These are phyloP conservation scores for Hygrophoropsis aurantiaca DNA, from an alignment of 768 basidiomycete species.

Conservation along the genomic window DNA sequence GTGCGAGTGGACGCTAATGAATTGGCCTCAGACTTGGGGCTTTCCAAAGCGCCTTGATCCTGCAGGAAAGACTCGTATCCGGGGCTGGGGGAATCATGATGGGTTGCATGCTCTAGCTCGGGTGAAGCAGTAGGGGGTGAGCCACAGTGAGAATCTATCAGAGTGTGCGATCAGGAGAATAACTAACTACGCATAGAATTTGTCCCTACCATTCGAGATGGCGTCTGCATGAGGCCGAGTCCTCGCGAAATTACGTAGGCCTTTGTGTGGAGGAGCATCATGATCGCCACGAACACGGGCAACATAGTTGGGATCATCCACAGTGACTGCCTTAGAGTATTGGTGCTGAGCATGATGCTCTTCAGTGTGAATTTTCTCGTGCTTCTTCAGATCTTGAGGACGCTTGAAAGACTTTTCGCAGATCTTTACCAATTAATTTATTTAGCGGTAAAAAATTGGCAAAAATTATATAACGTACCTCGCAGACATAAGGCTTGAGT, in stretches of 20 bases:
- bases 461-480: slow-evolving; percentile 42
- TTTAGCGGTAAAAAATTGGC: slow-evolving; percentile 1
- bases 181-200: no score
- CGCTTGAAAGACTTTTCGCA: slow-evolving; percentile 98
- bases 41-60: slow-evolving; percentile 54
- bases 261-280: slow-evolving; percentile 24
- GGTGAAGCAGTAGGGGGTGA: slow-evolving; percentile 63
- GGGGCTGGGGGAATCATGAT: slow-evolving; percentile 30
- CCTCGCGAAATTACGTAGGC: slow-evolving; percentile 33
- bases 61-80: slow-evolving; percentile 54
- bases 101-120: slow-evolving; percentile 46
- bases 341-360: slow-evolving; percentile 97
- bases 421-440: slow-evolving; percentile 46
- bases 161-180: no score
- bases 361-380: slow-evolving; percentile 99
- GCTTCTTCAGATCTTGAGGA: slow-evolving; percentile 98
- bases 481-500: slow-evolving; percentile 93
- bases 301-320: slow-evolving; percentile 70
- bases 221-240: slow-evolving; percentile 51
- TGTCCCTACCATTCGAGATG: slow-evolving; percentile 45
- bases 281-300: slow-evolving; percentile 66
- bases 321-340: slow-evolving; percentile 95
- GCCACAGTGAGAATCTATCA: slow-evolving; percentile 31
- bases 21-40: slow-evolving; percentile 33
- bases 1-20: slow-evolving; percentile 48